Percentiles rank a stretch among this genome's conserved stretches.
phyloP scores from a whole-genome alignment of 495 filamentous ascomycete genomes.

The Ramalina intermedia region DNA sequence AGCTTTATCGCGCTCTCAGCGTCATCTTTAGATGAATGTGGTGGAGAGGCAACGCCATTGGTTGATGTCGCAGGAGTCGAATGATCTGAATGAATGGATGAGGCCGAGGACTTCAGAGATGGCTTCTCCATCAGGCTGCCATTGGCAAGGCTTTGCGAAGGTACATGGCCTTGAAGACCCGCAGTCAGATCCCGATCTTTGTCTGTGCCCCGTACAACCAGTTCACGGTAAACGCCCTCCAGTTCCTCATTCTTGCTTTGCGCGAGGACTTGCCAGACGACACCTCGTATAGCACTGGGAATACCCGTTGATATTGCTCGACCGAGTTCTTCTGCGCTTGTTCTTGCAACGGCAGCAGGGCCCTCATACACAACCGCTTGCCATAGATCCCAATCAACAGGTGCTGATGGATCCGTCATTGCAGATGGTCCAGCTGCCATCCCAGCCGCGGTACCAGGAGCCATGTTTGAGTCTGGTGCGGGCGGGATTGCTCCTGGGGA shows the following conservation, averaged over 20 bases:
- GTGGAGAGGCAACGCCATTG: constrained; percentile 39
- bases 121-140: constrained; percentile 45
- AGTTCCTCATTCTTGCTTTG: constrained; percentile 85
- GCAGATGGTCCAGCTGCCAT: constrained; percentile 55
- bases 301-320: constrained; percentile 86
- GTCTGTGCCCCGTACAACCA: constrained; percentile 67
- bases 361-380: constrained; percentile 90
- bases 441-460: constrained; percentile 73
- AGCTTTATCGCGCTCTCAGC: constrained; percentile 50
- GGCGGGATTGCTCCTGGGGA: constrained; percentile 35
- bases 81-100: constrained; percentile 67
- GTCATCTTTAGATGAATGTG: constrained; percentile 47
- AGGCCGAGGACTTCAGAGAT: constrained; percentile 53
- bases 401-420: constrained; percentile 42
- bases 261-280: constrained; percentile 94
- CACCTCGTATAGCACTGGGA: constrained; percentile 83
- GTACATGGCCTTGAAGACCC: constrained; percentile 17
- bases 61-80: constrained; percentile 51
- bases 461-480: constrained; percentile 44
- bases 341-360: constrained; percentile 66
- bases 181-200: constrained; percentile 47
- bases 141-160: constrained; percentile 25
- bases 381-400: constrained; percentile 97
- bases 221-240: constrained; percentile 73
- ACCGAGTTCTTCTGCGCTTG: constrained; percentile 77